Percentiles rank a stretch among this genome's conserved stretches.
Evolutionary conservation across 176 grass and related monocot species (phyloP).

Genomic region (Leersia perrieri): DNA sequence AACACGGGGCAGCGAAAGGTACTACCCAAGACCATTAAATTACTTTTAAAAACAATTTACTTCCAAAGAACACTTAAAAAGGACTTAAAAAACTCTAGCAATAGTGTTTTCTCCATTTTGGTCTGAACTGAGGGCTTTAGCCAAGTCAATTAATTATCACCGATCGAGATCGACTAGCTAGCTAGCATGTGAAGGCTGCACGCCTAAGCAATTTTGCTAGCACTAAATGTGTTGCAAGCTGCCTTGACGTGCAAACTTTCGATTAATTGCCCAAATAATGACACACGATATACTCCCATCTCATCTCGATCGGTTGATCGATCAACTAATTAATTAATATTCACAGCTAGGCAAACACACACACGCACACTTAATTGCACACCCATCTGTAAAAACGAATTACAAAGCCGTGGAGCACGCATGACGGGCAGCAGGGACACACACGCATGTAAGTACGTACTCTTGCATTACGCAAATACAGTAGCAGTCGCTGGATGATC

Average conservation of each 20-base stretch:
- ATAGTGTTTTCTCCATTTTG: neutral
- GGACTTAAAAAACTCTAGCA: neutral
- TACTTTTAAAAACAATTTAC: too few species aligned
- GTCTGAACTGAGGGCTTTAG: neutral
- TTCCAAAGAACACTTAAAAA: neutral
- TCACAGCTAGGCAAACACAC: neutral
- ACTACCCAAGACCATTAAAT: too few species aligned
- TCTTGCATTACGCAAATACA: conserved; percentile 12
- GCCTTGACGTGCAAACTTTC: conserved; percentile 31
- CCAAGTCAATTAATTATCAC: neutral
- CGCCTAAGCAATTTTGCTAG: neutral
- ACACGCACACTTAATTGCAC: neutral
- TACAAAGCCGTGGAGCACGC: neutral
- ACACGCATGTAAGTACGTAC: neutral
- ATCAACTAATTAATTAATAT: neutral
- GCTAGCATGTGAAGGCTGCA: neutral
- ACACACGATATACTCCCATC: neutral
- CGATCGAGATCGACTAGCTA: neutral
- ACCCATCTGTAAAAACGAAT: conserved; percentile 13
- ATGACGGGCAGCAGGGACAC: neutral
- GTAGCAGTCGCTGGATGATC: neutral
- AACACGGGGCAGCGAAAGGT: too few species aligned
- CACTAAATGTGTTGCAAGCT: neutral
- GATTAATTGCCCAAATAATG: neutral
- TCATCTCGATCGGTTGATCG: neutral